Evolutionary conservation across 139 green algal species (phyloP).

Genomic region (Asterochloris sp.): DNA sequence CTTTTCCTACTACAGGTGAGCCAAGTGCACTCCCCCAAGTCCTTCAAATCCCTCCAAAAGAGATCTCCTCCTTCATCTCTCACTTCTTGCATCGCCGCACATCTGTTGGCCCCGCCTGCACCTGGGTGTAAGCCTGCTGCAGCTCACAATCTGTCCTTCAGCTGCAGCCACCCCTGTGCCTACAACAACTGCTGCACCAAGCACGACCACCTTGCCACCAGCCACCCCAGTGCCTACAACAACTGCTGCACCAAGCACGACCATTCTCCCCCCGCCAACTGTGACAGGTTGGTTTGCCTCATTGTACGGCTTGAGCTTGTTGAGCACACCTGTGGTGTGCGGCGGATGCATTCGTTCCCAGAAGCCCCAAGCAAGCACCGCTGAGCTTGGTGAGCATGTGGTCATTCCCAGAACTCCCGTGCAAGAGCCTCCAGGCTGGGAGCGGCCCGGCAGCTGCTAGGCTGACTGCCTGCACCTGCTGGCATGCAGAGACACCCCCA

Average conservation of each 20-base stretch:
- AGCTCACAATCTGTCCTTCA: neutral
- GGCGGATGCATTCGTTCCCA: too few species aligned
- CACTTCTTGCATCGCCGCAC: neutral
- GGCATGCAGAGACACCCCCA: too few species aligned
- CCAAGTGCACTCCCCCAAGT: neutral
- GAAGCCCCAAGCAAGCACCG: too few species aligned
- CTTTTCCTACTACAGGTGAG: neutral
- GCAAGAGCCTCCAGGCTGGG: too few species aligned
- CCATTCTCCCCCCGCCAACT: neutral
- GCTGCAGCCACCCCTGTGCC: neutral
- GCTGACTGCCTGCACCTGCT: too few species aligned
- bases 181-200: neutral
- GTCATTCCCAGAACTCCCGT: too few species aligned
- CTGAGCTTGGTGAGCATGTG: too few species aligned
- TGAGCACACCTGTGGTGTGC: too few species aligned
- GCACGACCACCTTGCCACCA: neutral
- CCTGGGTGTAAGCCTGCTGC: neutral
- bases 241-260: neutral
- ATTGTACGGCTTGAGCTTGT: too few species aligned
- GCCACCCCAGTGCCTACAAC: neutral
- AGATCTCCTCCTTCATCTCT: neutral
- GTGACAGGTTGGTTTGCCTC: too few species aligned
- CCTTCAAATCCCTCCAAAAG: neutral
- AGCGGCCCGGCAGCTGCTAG: too few species aligned
- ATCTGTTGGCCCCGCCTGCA: neutral